phyloP scores from a whole-genome alignment of 2,329 filamentous ascomycete genomes.

The Aureobasidium musti region DNA sequence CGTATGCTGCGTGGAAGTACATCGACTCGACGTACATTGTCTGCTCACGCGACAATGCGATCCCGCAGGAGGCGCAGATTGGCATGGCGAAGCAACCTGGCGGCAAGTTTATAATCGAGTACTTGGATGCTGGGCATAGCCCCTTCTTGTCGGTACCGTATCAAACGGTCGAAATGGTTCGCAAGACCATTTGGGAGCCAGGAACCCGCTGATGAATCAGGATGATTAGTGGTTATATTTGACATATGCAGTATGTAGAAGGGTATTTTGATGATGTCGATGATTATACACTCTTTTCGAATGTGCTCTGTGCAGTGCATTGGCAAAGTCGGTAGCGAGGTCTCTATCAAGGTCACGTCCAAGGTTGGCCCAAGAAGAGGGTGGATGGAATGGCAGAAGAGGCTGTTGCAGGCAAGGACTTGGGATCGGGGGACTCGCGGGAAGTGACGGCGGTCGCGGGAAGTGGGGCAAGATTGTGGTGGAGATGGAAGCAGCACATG shows the following conservation, averaged over 20 bases:
- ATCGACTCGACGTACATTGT: conserved; percentile 47
- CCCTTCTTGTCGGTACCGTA: conserved; percentile 37
- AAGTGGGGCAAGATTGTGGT: conserved; percentile 9
- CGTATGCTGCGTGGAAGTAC: conserved; percentile 44
- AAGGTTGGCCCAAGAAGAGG: no score
- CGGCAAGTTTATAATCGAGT: conserved; percentile 33
- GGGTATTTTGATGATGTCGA: not conserved
- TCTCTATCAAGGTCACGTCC: no score
- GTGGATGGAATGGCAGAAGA: not conserved
- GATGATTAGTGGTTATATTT: not conserved
- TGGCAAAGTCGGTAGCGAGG: not conserved
- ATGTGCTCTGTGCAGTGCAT: not conserved
- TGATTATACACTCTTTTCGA: not conserved
- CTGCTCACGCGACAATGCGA: conserved; percentile 46
- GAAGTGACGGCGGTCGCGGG: not conserved
- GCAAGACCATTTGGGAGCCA: conserved; percentile 30
- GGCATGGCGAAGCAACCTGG: conserved; percentile 40
- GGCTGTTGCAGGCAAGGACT: not conserved
- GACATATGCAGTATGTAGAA: not conserved
- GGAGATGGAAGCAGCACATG: conserved; percentile 6
- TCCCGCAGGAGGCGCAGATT: conserved; percentile 43
- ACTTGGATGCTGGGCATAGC: conserved; percentile 36
- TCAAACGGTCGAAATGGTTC: conserved; percentile 32
- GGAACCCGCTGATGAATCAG: not conserved
- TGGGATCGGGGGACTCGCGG: not conserved